Conservation (phyloP, 2,329 filamentous ascomycete genomes). For the Sclerotinia sclerotiorum region DNA sequence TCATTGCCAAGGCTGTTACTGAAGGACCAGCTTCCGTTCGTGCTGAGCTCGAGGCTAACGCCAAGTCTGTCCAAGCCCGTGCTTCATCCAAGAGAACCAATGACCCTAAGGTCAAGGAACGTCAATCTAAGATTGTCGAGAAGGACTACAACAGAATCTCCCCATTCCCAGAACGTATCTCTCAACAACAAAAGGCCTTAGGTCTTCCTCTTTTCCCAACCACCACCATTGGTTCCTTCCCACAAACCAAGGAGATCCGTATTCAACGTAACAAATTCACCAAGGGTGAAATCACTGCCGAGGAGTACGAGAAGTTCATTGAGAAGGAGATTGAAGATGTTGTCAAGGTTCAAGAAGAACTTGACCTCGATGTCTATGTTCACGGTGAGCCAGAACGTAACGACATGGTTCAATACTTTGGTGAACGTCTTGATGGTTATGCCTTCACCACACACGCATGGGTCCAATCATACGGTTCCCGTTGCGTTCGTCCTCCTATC, state of each 20-base stretch:
- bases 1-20: conserved; percentile 96
- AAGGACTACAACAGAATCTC: conserved; percentile 92
- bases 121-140: conserved; percentile 81
- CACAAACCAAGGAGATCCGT: conserved; percentile 98
- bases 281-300: conserved; percentile 92
- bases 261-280: conserved; percentile 96
- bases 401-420: conserved; percentile 99
- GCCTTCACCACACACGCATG: conserved; percentile 98
- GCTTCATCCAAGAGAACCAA: conserved; percentile 94
- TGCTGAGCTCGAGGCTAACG: conserved; percentile 92
- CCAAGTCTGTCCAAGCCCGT: conserved; percentile 88
- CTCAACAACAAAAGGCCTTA: conserved; percentile 86
- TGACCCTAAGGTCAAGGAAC: conserved; percentile 94
- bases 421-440: conserved; percentile 94
- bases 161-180: conserved; percentile 79
- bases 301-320: conserved; percentile 98
- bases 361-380: conserved; percentile 93
- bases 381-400: conserved; percentile 99
- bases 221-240: conserved; percentile 99
- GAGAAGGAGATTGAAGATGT: conserved; percentile 97
- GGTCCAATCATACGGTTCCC: conserved; percentile 98
- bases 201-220: conserved; percentile 96
- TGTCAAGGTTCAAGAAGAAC: conserved; percentile 96
- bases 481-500: conserved; percentile 96
- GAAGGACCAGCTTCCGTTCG: conserved; percentile 85